Conservation (phyloP, 2,329 filamentous ascomycete species). For the Apiospora sp. region DNA sequence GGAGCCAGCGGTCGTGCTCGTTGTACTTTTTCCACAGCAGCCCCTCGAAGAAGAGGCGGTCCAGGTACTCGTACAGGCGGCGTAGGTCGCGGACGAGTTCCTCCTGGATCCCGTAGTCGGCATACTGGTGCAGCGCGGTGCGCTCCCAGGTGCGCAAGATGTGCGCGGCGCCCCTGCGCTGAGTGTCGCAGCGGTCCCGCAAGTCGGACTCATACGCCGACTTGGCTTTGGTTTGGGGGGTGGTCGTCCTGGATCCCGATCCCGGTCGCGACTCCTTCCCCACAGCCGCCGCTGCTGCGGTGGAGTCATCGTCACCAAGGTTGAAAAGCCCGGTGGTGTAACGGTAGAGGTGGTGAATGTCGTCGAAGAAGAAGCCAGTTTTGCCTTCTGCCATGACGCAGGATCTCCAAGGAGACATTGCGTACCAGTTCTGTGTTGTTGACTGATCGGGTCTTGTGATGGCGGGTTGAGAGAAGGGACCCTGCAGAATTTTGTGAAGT, state of each 20-base stretch:
- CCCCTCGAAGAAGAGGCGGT: not conserved
- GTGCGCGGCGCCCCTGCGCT: not conserved
- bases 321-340: not conserved
- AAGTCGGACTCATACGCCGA: not conserved
- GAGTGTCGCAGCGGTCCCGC: no score
- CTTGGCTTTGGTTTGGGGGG: not conserved
- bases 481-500: not conserved
- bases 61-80: not conserved
- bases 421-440: not conserved
- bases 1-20: no score
- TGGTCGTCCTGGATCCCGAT: not conserved
- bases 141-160: conserved; percentile 9
- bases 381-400: not conserved
- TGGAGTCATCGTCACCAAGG: not conserved
- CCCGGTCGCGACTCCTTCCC: not conserved
- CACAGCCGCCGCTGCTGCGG: not conserved
- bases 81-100: not conserved
- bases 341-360: not conserved
- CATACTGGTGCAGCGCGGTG: conserved; percentile 11
- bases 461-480: not conserved
- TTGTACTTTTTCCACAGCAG: not conserved
- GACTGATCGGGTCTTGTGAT: not conserved
- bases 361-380: not conserved
- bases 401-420: not conserved
- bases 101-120: not conserved